Evolutionary conservation across 2,329 filamentous ascomycete species (phyloP).

Genomic region (Zasmidium angulare): DNA sequence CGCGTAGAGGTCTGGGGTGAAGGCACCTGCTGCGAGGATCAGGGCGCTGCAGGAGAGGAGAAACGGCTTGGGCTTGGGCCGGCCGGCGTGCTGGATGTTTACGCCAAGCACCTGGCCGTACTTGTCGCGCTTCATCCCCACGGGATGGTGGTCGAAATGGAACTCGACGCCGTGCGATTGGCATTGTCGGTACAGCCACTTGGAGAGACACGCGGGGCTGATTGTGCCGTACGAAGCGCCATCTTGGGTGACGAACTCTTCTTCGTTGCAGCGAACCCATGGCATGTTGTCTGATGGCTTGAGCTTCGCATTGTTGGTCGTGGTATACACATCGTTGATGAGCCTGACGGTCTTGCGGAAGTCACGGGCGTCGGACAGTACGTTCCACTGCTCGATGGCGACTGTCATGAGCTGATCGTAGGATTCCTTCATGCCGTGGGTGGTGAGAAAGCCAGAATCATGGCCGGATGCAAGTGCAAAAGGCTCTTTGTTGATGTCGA

Average conservation of each 20-base stretch:
- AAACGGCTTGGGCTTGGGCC: background rate
- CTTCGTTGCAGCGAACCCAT: background rate
- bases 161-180: conserved; percentile 18
- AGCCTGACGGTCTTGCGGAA: conserved; percentile 1
- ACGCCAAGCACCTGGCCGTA: conserved; percentile 4
- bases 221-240: background rate
- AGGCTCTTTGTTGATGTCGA: conserved; percentile 21
- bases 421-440: conserved; percentile 7
- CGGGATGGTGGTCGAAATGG: conserved; percentile 16
- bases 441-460: conserved; percentile 22
- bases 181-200: conserved; percentile 21
- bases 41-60: conserved; percentile 20
- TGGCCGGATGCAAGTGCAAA: conserved; percentile 20
- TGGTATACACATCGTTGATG: background rate
- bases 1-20: conserved; percentile 16
- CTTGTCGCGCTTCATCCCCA: background rate
- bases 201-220: background rate
- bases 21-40: conserved; percentile 26
- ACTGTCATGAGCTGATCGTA: conserved; percentile 8
- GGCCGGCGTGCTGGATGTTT: conserved; percentile 3
- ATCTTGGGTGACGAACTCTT: background rate
- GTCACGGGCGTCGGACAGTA: background rate
- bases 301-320: background rate
- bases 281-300: background rate
- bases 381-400: conserved; percentile 15